Base-by-base conservation (phyloP, 768 basidiomycete species). In the Cystoderma amianthinum region DNA sequence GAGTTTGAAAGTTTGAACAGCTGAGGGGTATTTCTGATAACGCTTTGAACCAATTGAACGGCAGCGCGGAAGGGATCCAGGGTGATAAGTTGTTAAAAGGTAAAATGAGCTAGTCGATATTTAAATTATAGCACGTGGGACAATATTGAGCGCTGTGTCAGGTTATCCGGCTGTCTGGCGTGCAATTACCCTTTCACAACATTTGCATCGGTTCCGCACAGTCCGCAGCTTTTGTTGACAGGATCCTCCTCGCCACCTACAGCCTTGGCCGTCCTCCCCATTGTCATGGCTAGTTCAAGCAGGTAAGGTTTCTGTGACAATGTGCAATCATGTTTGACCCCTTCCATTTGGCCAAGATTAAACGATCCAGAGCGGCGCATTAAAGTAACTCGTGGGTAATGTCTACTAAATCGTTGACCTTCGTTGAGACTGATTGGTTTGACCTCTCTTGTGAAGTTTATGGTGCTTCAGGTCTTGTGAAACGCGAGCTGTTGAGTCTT, bases 401-500 rank as follows among this genome's bases (percentile, higher is more conserved):
- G 20, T 25, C 34, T 15, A 20, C 17, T 44, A n/a, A n/a, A 28
- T 30, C 21, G 25, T 23, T 35, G 10, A 10, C 10, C 35, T 47
- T 6, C 22, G 13, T 20, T 20, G 37, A 35, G 13, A 36, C 32
- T 36, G 28, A 41, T 42, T 19, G 32, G 24, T 36, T 37, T 39
- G 5, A 44, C 21, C 39, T n/a, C 41, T 16, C 39, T 43, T 23
- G 13, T 19, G 30, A 21, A 16, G 88, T 91, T 43, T 80, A 83
- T 52, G 83, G 82, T 19, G 92, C 88, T 30, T 79, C 71, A 48
- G 76, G 77, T 25, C 74, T 91, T 19, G 72, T 68, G 47, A 90
- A 89, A 57, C 77, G 87, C 20, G 86, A 89, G 51, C 64, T 90
- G 5, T 77, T 90, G 55, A 71, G 84, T 49, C 70, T 90, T 7